Base-by-base conservation (phyloP, 2,329 filamentous ascomycete genomes). In the Claviceps humidiphila region DNA sequence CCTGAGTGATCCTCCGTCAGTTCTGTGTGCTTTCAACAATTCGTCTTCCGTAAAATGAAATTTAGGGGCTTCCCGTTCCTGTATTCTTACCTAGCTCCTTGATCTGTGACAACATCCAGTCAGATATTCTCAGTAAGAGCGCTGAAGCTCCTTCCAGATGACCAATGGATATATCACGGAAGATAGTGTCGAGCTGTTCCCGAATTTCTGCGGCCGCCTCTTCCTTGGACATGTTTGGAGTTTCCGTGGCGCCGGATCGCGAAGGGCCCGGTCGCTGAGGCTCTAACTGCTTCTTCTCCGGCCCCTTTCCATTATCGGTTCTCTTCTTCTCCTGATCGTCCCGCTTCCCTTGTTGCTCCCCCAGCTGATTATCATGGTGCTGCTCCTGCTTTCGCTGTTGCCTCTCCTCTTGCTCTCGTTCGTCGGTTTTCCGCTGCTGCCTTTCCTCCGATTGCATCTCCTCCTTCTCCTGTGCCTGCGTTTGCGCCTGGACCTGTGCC, bases 171-270 rank as follows among this genome's bases (percentile, higher is more conserved):
- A 88, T 83, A 57, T 84, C 79, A 57, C 85, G 81, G 61, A 91
- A 93, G 11, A 88, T 84, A 51, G 72, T 73, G 52, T 76, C 77
- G 41, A 85, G 63, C n/a, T 79, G 77, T 41, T 72, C 71, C 58
- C 83, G 80, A 59, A 84, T 82, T 60, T 85, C 82, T 57, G 86
- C 82, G 61, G 83, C 71, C 39, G 74, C 71, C 26, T 75, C 72
- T 37, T 73, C 66, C 57, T 82, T 77, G 57, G 81, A 76, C n/a
- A 49, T 26, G 56, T 85, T 74, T 41, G 77, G 76, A 14, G 58
- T 53, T 63, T 79, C 74, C 24, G 71, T 68, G 49, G 74, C 68
- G 49, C 76, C 74, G 42, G 71, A 59, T n/a, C 45, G 51, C 4
- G 51, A 52, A 42, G 45, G 13, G 14, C 51, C 16, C 26, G 52